These are phyloP conservation scores for Microdochium paspali DNA, from an alignment of 2,329 filamentous ascomycete species.

Conservation along the genomic window DNA sequence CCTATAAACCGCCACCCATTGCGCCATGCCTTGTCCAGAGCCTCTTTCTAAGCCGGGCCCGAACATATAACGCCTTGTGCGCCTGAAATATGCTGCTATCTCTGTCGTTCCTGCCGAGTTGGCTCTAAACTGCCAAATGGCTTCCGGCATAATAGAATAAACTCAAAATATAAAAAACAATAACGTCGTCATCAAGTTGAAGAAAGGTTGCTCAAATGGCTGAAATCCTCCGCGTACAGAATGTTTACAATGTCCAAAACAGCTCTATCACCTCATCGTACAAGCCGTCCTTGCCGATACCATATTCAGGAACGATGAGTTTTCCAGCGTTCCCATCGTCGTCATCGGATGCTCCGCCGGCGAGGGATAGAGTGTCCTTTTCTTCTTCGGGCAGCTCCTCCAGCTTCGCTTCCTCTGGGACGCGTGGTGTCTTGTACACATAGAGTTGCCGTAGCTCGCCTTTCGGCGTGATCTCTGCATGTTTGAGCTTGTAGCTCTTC, in stretches of 20 bases:
- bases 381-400: background rate
- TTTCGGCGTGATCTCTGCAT: constrained; percentile 28
- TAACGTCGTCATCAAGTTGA: too few species aligned
- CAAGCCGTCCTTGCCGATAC: background rate
- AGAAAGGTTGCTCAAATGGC: too few species aligned
- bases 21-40: too few species aligned
- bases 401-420: background rate
- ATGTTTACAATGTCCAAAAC: constrained; percentile 29
- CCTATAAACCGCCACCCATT: too few species aligned
- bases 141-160: too few species aligned
- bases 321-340: background rate
- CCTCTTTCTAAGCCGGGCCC: too few species aligned
- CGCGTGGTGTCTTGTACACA: constrained; percentile 16
- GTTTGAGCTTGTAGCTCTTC: constrained; percentile 38
- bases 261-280: constrained; percentile 39
- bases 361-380: background rate
- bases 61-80: background rate
- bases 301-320: background rate
- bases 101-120: too few species aligned
- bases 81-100: too few species aligned
- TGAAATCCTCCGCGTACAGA: background rate
- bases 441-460: constrained; percentile 46
- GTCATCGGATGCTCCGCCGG: background rate
- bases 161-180: too few species aligned
- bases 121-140: too few species aligned